A percentile compares a stretch with the other conserved stretches of the same genome.
These are phyloP conservation scores for Pseudocercospora cruenta DNA, from an alignment of 2,329 filamentous ascomycete genomes.

Conservation along the genomic window DNA sequence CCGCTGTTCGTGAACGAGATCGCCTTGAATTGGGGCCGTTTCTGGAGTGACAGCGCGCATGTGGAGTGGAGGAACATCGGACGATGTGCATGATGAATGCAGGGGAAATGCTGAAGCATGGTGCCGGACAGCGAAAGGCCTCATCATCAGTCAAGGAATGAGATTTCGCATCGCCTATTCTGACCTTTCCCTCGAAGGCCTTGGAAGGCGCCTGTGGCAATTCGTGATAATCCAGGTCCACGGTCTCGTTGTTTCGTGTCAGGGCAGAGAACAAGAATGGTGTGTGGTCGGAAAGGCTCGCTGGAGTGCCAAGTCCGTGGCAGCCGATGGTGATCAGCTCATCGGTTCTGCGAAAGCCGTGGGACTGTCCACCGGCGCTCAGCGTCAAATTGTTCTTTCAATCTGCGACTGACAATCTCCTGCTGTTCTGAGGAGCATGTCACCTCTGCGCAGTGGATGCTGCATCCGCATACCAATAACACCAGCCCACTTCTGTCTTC, in stretches of 20 bases:
- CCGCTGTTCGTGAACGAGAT: slow-evolving; percentile 8
- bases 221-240: background rate
- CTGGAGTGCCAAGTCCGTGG: background rate
- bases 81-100: slow-evolving; percentile 15
- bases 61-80: slow-evolving; percentile 14
- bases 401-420: background rate
- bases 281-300: background rate
- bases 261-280: background rate
- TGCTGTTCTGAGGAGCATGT: background rate
- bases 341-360: background rate
- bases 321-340: background rate
- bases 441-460: background rate
- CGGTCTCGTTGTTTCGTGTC: background rate
- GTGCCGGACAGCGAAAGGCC: background rate
- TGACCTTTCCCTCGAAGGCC: too few relatives aligned
- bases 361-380: background rate
- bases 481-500: background rate
- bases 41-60: slow-evolving; percentile 16
- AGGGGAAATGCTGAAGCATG: slow-evolving; percentile 1
- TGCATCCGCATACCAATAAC: too few relatives aligned
- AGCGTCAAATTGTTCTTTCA: background rate
- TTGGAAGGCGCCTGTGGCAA: too few relatives aligned
- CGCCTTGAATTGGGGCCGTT: slow-evolving; percentile 8
- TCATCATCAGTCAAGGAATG: background rate
- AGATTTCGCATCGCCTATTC: too few relatives aligned